A percentile compares a stretch with the other conserved stretches of the same genome.
Conservation (phyloP, 441 rosid species). For the Flueggea neowawraea region DNA sequence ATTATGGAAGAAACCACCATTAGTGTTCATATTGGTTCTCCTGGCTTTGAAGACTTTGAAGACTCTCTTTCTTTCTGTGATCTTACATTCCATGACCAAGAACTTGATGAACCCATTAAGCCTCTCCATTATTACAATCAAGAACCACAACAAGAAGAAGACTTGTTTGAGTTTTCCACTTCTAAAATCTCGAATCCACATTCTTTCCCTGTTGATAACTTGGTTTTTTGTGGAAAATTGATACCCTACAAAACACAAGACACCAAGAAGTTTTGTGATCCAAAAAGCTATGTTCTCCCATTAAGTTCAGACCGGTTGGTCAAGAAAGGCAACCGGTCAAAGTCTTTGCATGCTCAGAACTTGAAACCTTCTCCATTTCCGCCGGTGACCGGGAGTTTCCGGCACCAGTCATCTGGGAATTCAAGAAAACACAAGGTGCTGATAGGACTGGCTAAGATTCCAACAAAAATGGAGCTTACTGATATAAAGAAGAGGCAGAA, state of each 20-base stretch:
- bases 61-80: conserved; percentile 34
- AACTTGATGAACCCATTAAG: too few relatives aligned
- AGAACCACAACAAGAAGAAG: conserved; percentile 1
- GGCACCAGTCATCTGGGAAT: not conserved
- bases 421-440: conserved; percentile 3
- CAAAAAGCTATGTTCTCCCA: not conserved
- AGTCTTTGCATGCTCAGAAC: not conserved
- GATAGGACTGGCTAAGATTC: conserved; percentile 14
- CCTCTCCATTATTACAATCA: not conserved
- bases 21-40: too few relatives aligned
- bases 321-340: not conserved
- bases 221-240: conserved; percentile 28
- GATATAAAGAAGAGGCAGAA: conserved; percentile 17
- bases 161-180: conserved; percentile 26
- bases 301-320: not conserved
- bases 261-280: not conserved
- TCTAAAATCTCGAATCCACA: not conserved
- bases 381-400: not conserved
- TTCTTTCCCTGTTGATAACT: not conserved
- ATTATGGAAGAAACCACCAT: too few relatives aligned
- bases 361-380: not conserved
- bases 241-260: conserved; percentile 5
- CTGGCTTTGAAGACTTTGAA: conserved; percentile 15
- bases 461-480: conserved; percentile 16
- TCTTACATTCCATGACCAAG: conserved; percentile 13